Base-by-base conservation (phyloP, 139 green algal species). In the Chara braunii region DNA sequence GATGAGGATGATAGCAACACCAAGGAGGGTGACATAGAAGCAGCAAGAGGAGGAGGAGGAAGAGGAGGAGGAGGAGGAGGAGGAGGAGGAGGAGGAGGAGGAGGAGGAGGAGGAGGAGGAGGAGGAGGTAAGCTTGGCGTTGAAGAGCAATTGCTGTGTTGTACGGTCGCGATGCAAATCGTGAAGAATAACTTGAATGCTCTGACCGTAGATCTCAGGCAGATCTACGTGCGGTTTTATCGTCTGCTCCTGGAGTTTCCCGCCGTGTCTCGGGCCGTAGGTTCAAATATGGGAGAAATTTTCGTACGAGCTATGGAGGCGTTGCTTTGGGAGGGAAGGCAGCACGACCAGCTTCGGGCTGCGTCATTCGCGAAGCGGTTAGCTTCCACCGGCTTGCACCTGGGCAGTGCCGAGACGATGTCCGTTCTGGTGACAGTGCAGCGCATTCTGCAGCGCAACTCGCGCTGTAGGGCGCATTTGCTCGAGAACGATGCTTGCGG, bases 171-270 rank as follows among this genome's bases (percentile, higher is more conserved):
- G 43, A 73, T 60, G n/a, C 32, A 48, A 23, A 63, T 81, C 22
- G 30, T 81, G 24, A 76, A 76, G n/a, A 58, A 33, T 24, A 77
- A 76, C 26, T 37, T 81, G 22, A 62, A 81, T 26, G 68, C 65
- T 8, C 74, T 81, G 24, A 81, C 72, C 31, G 72, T 81, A 28
- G 74, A 81, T 62, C 40, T 77, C 18, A 30, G 53, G 7, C 62
- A 51, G 18, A 68, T 81, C 30, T 36, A 78, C 51, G 43, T 29
- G 31, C 53, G 48, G n/a, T 45, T 81, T 18, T 81, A 81, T 63
- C 32, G 26, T 24, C 36, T 74, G 72, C 18, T 82, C 37, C 52
- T 74, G 62, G 59, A 76, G 4, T 45, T 29, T 32, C 68, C 68
- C 45, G 50, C 18, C 45, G n/a, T 43, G 45, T 43, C 14, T 14